These are phyloP conservation scores for Elongisporangium prolatum DNA, from an alignment of 352 stramenopile species.

Conservation along the genomic window DNA sequence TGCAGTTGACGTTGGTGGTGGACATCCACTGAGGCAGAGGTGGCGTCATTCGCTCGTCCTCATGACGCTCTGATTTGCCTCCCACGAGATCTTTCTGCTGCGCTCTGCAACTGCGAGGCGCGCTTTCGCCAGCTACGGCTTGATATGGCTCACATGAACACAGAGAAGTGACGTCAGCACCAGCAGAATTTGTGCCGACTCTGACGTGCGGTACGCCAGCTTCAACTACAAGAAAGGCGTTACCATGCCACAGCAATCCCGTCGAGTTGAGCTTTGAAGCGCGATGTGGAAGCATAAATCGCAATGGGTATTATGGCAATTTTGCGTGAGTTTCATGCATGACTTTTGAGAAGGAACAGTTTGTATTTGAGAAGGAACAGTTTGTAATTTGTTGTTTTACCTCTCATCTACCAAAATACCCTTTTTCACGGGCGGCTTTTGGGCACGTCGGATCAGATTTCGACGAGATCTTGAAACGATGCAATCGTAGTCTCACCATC, in stretches of 20 bases:
- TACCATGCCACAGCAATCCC: neutral
- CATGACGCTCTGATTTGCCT: neutral
- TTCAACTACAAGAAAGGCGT: neutral
- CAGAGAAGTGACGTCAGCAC: neutral
- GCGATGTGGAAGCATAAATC: neutral
- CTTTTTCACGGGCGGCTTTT: neutral
- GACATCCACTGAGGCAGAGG: neutral
- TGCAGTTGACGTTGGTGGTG: neutral
- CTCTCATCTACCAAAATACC: neutral
- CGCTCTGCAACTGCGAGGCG: neutral
- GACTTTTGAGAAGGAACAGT: too few relatives aligned
- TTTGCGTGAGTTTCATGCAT: neutral
- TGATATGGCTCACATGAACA: neutral
- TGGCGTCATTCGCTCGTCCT: neutral
- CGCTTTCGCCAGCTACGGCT: too few relatives aligned
- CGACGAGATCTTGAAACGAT: neutral
- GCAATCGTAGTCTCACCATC: neutral
- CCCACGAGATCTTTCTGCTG: neutral
- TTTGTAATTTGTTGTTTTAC: neutral
- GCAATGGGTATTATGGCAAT: neutral
- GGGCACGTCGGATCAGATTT: neutral
- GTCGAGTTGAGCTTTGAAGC: neutral
- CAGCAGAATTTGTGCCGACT: neutral
- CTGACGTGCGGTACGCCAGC: neutral
- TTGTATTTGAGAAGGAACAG: too few relatives aligned